A percentile compares a stretch with the other conserved stretches of the same genome.
phyloP scores from a whole-genome alignment of 305 asterid species.

The Solanum hybrid region DNA sequence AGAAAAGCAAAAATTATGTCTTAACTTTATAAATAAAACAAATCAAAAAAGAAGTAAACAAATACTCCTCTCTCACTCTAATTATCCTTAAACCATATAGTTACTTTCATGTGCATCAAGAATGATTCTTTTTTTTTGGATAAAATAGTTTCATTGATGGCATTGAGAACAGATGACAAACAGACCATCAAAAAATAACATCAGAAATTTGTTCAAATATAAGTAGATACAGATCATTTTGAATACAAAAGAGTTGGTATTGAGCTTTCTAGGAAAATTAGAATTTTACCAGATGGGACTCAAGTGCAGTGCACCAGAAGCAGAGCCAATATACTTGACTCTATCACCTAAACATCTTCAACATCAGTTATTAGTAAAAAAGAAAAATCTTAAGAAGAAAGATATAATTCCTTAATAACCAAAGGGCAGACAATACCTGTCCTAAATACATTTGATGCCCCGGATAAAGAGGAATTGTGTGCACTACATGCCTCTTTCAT shows the following conservation, averaged over 20 bases:
- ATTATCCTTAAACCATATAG: neutral
- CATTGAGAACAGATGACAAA: neutral
- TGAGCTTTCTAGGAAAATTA: neutral
- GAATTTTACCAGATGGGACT: constrained; percentile 39
- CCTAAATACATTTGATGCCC: constrained; percentile 37
- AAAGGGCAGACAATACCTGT: constrained; percentile 22
- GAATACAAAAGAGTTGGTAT: neutral
- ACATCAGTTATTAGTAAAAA: neutral
- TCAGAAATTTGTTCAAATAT: neutral
- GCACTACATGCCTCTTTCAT: constrained; percentile 37
- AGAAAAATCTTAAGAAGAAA: neutral
- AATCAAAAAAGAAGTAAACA: neutral
- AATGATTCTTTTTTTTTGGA: neutral
- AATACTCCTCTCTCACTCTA: neutral
- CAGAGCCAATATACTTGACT: constrained; percentile 59
- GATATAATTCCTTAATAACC: neutral
- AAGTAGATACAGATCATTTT: neutral
- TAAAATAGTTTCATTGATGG: neutral
- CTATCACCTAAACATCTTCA: constrained; percentile 51
- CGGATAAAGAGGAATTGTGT: constrained; percentile 41
- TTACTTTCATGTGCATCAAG: neutral
- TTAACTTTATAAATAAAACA: neutral
- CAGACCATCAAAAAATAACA: neutral
- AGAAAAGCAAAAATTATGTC: neutral
- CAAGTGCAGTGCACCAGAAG: constrained; percentile 38